These are phyloP conservation scores for Trebouxia sp. DNA, from an alignment of 139 green algal genomes.

Conservation along the genomic window DNA sequence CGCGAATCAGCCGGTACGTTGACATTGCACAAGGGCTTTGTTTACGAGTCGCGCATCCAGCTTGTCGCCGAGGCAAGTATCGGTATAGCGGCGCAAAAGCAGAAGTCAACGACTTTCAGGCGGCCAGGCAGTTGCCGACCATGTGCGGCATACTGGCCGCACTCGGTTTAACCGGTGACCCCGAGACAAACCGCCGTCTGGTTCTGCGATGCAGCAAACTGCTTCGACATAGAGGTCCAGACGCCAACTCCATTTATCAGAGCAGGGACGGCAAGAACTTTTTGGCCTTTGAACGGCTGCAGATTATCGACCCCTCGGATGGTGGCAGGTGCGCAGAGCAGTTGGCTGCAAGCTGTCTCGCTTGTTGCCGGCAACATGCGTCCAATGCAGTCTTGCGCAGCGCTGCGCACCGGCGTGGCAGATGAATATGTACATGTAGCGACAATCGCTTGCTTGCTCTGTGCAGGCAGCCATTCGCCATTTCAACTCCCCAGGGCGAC, in stretches of 20 bases:
- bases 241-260: slow-evolving; percentile 54
- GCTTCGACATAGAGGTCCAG: slow-evolving; percentile 60
- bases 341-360: neutral
- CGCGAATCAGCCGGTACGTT: no score
- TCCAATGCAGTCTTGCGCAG: neutral
- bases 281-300: slow-evolving; percentile 68
- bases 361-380: neutral
- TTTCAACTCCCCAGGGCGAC: slow-evolving; percentile 54
- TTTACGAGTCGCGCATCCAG: no score
- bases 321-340: slow-evolving; percentile 52
- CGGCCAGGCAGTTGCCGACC: neutral
- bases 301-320: slow-evolving; percentile 68
- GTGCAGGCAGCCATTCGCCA: slow-evolving; percentile 68
- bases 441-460: neutral
- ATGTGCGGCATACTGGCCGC: slow-evolving; percentile 76
- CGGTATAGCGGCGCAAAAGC: no score
- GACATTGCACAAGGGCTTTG: no score
- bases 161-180: slow-evolving; percentile 47
- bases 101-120: neutral
- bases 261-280: slow-evolving; percentile 45
- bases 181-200: slow-evolving; percentile 53
- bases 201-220: slow-evolving; percentile 50
- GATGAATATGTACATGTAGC: neutral
- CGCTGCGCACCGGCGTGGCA: no score
- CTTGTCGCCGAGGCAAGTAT: no score